Evolutionary conservation across 2,329 filamentous ascomycete species (phyloP).

Genomic region (Xylariaceae sp.): DNA sequence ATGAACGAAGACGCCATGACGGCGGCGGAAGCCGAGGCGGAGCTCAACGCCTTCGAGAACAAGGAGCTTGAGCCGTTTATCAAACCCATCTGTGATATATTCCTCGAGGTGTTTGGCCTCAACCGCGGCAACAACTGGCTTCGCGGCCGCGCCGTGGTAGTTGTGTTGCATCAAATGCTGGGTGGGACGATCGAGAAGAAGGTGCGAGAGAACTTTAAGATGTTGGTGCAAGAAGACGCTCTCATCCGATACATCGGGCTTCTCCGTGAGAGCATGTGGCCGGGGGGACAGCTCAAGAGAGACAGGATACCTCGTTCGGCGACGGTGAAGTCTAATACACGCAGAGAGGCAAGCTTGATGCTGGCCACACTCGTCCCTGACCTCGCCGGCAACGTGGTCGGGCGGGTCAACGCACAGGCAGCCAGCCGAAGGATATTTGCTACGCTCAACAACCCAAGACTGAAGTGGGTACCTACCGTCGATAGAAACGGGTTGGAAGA

Average conservation of each 20-base stretch:
- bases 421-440: slow-evolving; percentile 85
- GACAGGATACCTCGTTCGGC: slow-evolving; percentile 50
- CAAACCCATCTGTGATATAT: slow-evolving; percentile 96
- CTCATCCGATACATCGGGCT: slow-evolving; percentile 68
- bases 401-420: slow-evolving; percentile 81
- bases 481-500: neutral
- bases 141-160: slow-evolving; percentile 86
- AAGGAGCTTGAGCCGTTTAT: slow-evolving; percentile 90
- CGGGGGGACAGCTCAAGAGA: slow-evolving; percentile 50
- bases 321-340: slow-evolving; percentile 69
- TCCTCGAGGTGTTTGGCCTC: slow-evolving; percentile 90
- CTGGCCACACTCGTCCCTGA: slow-evolving; percentile 86
- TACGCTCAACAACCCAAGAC: slow-evolving; percentile 78
- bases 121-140: slow-evolving; percentile 97
- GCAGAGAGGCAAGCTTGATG: slow-evolving; percentile 82
- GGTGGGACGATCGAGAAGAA: slow-evolving; percentile 95
- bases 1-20: slow-evolving; percentile 42
- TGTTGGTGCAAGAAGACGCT: slow-evolving; percentile 68
- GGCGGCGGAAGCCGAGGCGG: slow-evolving; percentile 79
- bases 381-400: slow-evolving; percentile 86
- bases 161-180: slow-evolving; percentile 90
- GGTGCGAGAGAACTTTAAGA: slow-evolving; percentile 74
- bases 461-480: slow-evolving; percentile 62
- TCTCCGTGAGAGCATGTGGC: slow-evolving; percentile 76
- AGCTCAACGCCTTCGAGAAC: slow-evolving; percentile 87